phyloP scores from a whole-genome alignment of 805 yeast species.

The Spencermartinsiella europaea region DNA sequence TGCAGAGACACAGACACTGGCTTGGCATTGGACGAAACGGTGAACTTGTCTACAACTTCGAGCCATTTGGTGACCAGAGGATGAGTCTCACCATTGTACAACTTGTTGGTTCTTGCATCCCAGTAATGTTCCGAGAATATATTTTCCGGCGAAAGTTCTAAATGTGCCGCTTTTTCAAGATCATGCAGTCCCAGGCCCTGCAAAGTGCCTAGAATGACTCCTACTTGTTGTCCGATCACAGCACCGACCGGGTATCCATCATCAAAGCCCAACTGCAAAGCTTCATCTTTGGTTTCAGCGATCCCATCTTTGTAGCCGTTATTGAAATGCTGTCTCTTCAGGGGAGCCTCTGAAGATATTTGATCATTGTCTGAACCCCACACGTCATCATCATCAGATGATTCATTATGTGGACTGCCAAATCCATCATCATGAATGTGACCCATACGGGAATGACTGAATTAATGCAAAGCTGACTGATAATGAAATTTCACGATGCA shows the following conservation, averaged over 20 bases:
- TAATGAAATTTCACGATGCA: too few species aligned
- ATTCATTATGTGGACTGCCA: conserved; percentile 1
- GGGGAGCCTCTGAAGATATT: conserved; percentile 15
- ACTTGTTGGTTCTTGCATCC: conserved; percentile 33
- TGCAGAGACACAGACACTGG: neutral
- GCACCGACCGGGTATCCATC: conserved; percentile 76
- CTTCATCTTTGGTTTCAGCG: conserved; percentile 57
- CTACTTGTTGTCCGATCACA: conserved; percentile 57
- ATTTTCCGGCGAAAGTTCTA: conserved; percentile 54
- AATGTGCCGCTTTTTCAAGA: conserved; percentile 29
- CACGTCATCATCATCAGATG: conserved; percentile 6
- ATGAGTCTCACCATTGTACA: conserved; percentile 30
- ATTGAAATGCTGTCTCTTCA: conserved; percentile 56
- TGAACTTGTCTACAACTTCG: conserved; percentile 5
- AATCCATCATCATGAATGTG: neutral
- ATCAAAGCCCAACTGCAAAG: conserved; percentile 78
- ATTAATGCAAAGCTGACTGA: too few species aligned
- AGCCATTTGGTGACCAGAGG: conserved; percentile 46
- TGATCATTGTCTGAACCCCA: conserved; percentile 9
- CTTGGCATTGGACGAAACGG: neutral
- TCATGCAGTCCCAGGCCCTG: conserved; percentile 36
- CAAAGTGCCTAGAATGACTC: conserved; percentile 53
- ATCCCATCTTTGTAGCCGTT: conserved; percentile 85
- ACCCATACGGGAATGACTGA: neutral
- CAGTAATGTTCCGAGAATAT: conserved; percentile 54